These are phyloP conservation scores for Sarocladium brachiariae DNA, from an alignment of 2,329 filamentous ascomycete genomes.

Conservation along the genomic window DNA sequence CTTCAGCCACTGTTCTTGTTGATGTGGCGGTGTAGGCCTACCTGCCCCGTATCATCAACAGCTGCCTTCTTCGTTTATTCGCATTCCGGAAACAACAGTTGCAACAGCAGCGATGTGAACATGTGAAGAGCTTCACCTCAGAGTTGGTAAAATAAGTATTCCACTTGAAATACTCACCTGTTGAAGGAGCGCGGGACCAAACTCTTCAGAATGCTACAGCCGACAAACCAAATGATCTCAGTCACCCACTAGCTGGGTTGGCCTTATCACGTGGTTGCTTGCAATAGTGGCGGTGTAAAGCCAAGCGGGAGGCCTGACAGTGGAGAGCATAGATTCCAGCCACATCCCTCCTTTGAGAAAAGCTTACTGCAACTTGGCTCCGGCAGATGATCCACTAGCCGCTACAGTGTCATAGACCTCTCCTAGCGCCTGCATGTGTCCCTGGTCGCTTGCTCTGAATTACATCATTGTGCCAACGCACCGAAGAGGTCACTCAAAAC, in stretches of 20 bases:
- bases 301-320: slow-evolving; percentile 2
- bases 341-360: background rate
- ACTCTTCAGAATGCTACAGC: no score
- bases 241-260: no score
- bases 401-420: background rate
- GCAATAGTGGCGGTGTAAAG: slow-evolving; percentile 5
- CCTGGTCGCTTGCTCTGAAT: slow-evolving; percentile 4
- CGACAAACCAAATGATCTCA: no score
- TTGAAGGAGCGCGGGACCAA: no score
- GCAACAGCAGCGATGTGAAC: no score
- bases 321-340: background rate
- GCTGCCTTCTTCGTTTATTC: no score
- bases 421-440: background rate
- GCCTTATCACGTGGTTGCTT: background rate
- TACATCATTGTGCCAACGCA: slow-evolving; percentile 7
- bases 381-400: slow-evolving; percentile 4
- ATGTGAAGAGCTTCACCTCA: no score
- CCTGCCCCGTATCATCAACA: no score
- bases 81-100: no score
- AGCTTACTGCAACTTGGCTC: background rate
- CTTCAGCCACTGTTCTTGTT: slow-evolving; percentile 9
- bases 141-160: no score
- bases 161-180: no score
- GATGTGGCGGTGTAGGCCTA: no score
- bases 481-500: slow-evolving; percentile 2